Percentiles rank a stretch among this genome's conserved stretches.
These are phyloP conservation scores for Russula lepida DNA, from an alignment of 768 basidiomycete species.

Conservation along the genomic window DNA sequence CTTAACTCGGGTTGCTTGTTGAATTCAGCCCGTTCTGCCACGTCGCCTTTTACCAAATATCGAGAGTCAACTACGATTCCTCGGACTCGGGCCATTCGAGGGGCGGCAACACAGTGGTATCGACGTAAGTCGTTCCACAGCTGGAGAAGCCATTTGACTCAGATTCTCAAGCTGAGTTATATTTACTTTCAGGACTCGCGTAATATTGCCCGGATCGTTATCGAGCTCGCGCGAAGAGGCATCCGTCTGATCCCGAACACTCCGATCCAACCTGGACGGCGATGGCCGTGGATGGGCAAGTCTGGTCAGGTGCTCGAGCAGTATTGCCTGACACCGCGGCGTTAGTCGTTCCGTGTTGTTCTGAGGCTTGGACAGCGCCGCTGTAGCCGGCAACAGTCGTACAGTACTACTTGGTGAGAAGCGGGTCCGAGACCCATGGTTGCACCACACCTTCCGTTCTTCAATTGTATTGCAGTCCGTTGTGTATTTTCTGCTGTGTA, in stretches of 20 bases:
- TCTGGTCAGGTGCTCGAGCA: conserved; percentile 56
- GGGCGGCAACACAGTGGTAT: conserved; percentile 86
- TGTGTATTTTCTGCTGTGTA: not conserved
- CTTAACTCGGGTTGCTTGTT: conserved; percentile 3
- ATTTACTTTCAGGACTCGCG: conserved; percentile 62
- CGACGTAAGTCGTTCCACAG: conserved; percentile 52
- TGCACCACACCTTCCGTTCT: not conserved
- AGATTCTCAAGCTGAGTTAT: not conserved
- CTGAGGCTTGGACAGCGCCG: no score
- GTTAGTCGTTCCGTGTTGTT: not conserved
- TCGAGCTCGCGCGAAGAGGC: conserved; percentile 66
- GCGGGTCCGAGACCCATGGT: not conserved
- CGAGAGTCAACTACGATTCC: conserved; percentile 60
- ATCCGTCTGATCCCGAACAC: conserved; percentile 67
- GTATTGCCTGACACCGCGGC: conserved; percentile 15
- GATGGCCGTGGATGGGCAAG: conserved; percentile 86
- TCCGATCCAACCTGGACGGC: conserved; percentile 49
- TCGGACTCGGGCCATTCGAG: conserved; percentile 66
- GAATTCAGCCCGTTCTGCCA: conserved; percentile 20
- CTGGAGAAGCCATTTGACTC: not conserved
- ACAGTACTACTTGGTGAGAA: not conserved
- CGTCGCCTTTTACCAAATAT: conserved; percentile 48
- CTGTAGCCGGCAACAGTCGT: not conserved
- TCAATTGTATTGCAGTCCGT: not conserved
- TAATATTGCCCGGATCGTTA: conserved; percentile 77